These are phyloP conservation scores for Colletotrichum theobromicola DNA, from an alignment of 2,329 filamentous ascomycete genomes.

Conservation along the genomic window DNA sequence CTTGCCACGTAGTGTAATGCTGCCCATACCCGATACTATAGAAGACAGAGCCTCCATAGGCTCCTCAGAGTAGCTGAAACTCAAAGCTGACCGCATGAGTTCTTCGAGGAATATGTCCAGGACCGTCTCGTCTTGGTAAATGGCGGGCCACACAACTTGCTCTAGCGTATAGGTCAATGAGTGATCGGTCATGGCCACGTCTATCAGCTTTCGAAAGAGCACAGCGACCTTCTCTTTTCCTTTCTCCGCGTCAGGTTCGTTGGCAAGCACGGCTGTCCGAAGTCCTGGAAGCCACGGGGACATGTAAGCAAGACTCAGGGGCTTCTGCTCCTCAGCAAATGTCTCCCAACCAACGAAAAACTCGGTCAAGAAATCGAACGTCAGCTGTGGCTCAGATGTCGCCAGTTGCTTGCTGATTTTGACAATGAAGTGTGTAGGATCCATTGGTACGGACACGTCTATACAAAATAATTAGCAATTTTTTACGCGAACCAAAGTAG, in stretches of 20 bases:
- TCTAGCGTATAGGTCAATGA: conserved; percentile 65
- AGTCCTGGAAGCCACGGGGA: conserved; percentile 71
- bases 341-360: conserved; percentile 77
- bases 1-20: conserved; percentile 69
- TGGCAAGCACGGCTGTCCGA: conserved; percentile 62
- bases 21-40: conserved; percentile 67
- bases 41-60: conserved; percentile 66
- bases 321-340: conserved; percentile 70
- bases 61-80: conserved; percentile 62
- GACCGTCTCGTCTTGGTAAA: conserved; percentile 68
- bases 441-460: conserved; percentile 69
- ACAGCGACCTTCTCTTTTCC: conserved; percentile 67
- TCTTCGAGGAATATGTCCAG: conserved; percentile 73
- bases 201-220: conserved; percentile 70
- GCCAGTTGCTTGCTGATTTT: conserved; percentile 70
- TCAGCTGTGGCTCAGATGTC: conserved; percentile 68
- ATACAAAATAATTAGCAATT: conserved; percentile 1
- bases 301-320: conserved; percentile 72
- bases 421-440: conserved; percentile 69
- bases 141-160: conserved; percentile 68
- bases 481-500: background rate
- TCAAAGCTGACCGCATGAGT: conserved; percentile 66
- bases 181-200: conserved; percentile 66
- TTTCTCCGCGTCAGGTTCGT: conserved; percentile 68
- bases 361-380: conserved; percentile 73